These are phyloP conservation scores for Candida sonorensis DNA, from an alignment of 805 yeast genomes.

Conservation along the genomic window DNA sequence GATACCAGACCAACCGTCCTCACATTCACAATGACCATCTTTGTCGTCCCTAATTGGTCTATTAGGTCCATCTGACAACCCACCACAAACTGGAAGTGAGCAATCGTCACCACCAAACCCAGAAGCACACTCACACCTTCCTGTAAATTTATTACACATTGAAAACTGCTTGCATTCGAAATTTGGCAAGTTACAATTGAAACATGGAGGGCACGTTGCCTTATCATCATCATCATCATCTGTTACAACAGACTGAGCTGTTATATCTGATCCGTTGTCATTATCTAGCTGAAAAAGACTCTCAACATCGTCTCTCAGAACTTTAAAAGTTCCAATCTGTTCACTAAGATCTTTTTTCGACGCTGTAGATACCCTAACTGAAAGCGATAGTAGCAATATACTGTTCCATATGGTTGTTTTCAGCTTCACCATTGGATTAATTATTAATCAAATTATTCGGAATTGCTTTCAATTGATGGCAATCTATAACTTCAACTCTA, in stretches of 20 bases:
- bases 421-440: no score
- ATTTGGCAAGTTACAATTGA: slow-evolving; percentile 90
- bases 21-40: slow-evolving; percentile 62
- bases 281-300: no score
- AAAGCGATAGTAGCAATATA: no score
- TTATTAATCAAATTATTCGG: no score
- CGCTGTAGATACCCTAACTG: no score
- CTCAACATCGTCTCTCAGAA: not conserved
- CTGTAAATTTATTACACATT: slow-evolving; percentile 79
- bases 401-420: no score
- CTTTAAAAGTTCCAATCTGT: slow-evolving; percentile 1
- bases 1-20: slow-evolving; percentile 87
- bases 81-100: slow-evolving; percentile 81
- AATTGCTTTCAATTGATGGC: no score
- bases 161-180: slow-evolving; percentile 89
- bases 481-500: no score
- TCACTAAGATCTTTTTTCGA: no score
- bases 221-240: slow-evolving; percentile 1
- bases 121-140: slow-evolving; percentile 84
- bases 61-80: slow-evolving; percentile 52
- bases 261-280: no score
- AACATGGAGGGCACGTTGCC: slow-evolving; percentile 79
- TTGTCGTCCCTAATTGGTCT: slow-evolving; percentile 59
- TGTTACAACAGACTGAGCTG: no score
- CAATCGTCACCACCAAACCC: slow-evolving; percentile 97